A percentile compares a stretch with the other conserved stretches of the same genome.
Conservation (phyloP, 257 asterid genomes). For the Lithospermum erythrorhizon region DNA sequence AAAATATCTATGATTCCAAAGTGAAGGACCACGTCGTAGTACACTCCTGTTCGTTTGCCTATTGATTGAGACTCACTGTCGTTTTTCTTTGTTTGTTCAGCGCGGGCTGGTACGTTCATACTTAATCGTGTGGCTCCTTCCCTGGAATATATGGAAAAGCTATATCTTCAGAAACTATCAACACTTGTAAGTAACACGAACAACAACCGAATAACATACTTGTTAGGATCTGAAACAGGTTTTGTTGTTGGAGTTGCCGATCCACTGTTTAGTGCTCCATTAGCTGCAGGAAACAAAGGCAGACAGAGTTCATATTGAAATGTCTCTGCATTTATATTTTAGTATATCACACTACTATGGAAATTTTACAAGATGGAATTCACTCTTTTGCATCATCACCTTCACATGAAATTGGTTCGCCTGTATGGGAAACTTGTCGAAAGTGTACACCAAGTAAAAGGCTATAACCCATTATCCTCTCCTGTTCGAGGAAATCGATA, state of each 20-base stretch:
- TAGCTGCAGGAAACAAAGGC: constrained; percentile 7
- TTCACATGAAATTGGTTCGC: constrained; percentile 39
- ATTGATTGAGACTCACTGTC: constrained; percentile 41
- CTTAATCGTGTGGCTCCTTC: constrained; percentile 23
- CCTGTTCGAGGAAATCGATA: constrained; percentile 89
- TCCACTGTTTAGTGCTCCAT: constrained; percentile 23
- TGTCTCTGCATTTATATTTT: too few relatives aligned
- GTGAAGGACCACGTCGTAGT: constrained; percentile 62
- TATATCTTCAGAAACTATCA: not conserved
- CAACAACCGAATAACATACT: not conserved
- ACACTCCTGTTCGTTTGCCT: constrained; percentile 71
- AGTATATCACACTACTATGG: too few relatives aligned
- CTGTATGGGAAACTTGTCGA: constrained; percentile 44
- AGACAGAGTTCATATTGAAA: too few relatives aligned
- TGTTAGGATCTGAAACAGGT: not conserved
- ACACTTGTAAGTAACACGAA: too few relatives aligned
- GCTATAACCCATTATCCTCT: constrained; percentile 91
- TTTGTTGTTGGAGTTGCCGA: constrained; percentile 5
- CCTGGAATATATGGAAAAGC: not conserved
- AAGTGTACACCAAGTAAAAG: constrained; percentile 82
- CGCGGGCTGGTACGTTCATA: constrained; percentile 57
- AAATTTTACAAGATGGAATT: constrained; percentile 15
- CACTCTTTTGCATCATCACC: constrained; percentile 16
- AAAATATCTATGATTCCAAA: constrained; percentile 85
- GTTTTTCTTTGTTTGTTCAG: constrained; percentile 47